Base-by-base conservation (phyloP, 495 filamentous ascomycete species). In the Saxophila tyrrhenica region DNA sequence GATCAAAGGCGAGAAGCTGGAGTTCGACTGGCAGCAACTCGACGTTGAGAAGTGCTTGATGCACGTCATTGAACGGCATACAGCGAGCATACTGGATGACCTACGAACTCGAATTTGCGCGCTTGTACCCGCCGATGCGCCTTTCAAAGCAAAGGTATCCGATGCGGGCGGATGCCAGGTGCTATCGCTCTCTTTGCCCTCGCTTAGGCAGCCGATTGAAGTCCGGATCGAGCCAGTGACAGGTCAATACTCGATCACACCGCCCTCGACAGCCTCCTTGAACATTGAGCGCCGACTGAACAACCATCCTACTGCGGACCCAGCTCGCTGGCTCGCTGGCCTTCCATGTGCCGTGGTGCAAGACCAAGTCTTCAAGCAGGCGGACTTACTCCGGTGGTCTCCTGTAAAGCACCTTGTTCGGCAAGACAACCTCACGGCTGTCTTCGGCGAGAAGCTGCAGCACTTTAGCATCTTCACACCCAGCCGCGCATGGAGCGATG, bases 11-110 rank as follows among this genome's bases (percentile, higher is more conserved):
- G 67, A 72, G 24, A 68, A 77, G 22, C 75, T 96, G 8, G 65
- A 75, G 0, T 74, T 95, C 39, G 75, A 94, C 65, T 65, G 76
- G 25, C 72, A 74, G 23, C 70, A 73, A 5, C 75, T 96, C 17
- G 89, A 85, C 0, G 75, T 87, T 57, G 86, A 94, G 62, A 57
- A 65, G 16, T 77, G 94, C 20, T 64, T 97, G 44, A 82, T 82
- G 58, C 73, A 76, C 39, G 80, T 88, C 25, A 85, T 95, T 59
- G 83, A 83, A 22, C 72, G 77, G 52, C 92, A 98, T 61, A 78
- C 80, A 25, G 78, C 74, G 39, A 69, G 83, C 54, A 77, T 86
- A 15, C 70, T 97, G 2, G 72, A 67, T 2, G 72, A 74, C 1
- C 80, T 84, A 1, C 79, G 80, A 50, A 67, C 72, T 19, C 77